Percentiles rank a stretch among this genome's conserved stretches.
Evolutionary conservation across 345 rosid species (phyloP).

Genomic region (Trapa incisa): DNA sequence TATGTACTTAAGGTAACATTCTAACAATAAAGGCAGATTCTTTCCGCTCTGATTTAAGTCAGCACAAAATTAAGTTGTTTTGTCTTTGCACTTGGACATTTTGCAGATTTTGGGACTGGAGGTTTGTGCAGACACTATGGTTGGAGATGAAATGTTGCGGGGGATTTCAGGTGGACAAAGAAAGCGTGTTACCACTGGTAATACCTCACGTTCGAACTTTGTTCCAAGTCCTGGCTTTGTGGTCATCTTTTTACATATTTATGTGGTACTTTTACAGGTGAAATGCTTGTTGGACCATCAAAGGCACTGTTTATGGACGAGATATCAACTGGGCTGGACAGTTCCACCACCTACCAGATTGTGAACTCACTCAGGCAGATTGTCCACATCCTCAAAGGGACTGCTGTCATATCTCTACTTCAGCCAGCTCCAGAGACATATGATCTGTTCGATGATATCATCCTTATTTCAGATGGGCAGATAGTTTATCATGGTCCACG

Average conservation of each 20-base stretch:
- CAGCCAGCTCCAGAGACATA: conserved; percentile 81
- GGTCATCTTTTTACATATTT: background rate
- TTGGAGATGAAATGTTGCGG: conserved; percentile 28
- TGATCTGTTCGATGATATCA: conserved; percentile 58
- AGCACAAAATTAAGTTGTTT: background rate
- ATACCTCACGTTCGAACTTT: background rate
- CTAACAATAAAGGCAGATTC: background rate
- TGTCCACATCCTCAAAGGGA: conserved; percentile 39
- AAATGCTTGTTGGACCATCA: conserved; percentile 64
- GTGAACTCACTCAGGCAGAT: conserved; percentile 47
- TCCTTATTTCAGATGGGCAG: conserved; percentile 55
- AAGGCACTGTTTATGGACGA: conserved; percentile 67
- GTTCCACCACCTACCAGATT: conserved; percentile 64
- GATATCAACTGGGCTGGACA: conserved; percentile 70
- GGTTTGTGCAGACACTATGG: conserved; percentile 27
- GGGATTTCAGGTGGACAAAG: conserved; percentile 34
- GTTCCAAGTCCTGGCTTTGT: background rate
- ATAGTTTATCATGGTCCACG: conserved; percentile 66
- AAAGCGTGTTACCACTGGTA: conserved; percentile 35
- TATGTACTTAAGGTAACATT: conserved; percentile 42
- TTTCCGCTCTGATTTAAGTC: background rate
- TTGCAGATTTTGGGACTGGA: conserved; percentile 24
- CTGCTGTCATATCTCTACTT: conserved; percentile 62
- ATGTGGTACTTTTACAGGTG: conserved; percentile 23
- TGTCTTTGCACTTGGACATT: background rate